Evolutionary conservation across 2,329 filamentous ascomycete genomes (phyloP).

Genomic region (Clarireedia homoeocarpa): DNA sequence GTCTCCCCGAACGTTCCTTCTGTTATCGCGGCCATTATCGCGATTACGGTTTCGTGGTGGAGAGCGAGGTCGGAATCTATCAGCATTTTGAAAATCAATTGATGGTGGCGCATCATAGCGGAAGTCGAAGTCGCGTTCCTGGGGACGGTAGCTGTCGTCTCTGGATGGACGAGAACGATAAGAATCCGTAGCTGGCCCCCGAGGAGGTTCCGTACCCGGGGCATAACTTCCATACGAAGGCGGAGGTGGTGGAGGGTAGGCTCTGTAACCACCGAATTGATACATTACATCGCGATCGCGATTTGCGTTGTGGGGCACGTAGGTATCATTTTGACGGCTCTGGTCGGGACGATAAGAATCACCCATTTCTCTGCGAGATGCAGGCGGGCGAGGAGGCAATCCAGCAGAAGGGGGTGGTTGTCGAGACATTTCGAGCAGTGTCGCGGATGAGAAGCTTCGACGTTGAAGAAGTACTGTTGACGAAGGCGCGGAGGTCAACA

Average conservation of each 20-base stretch:
- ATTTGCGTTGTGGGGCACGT: slow-evolving; percentile 6
- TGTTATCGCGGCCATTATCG: slow-evolving; percentile 6
- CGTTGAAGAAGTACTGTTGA: neutral
- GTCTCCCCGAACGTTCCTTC: neutral
- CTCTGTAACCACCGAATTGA: slow-evolving; percentile 19
- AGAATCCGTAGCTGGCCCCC: slow-evolving; percentile 7
- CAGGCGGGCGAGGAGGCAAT: slow-evolving; percentile 17
- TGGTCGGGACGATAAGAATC: slow-evolving; percentile 19
- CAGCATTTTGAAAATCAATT: slow-evolving; percentile 20
- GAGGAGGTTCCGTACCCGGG: slow-evolving; percentile 14
- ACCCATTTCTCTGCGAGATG: neutral
- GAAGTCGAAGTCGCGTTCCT: slow-evolving; percentile 24
- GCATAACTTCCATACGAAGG: slow-evolving; percentile 7
- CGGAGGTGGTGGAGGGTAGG: slow-evolving; percentile 6
- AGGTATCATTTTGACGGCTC: slow-evolving; percentile 1
- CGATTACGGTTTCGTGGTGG: slow-evolving; percentile 17
- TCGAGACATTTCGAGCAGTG: slow-evolving; percentile 19
- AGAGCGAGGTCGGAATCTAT: slow-evolving; percentile 19
- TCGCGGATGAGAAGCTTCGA: neutral
- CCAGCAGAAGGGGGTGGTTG: slow-evolving; percentile 25
- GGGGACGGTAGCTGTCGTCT: slow-evolving; percentile 17
- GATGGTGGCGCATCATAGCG: slow-evolving; percentile 26
- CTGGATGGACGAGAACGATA: slow-evolving; percentile 3
- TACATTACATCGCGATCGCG: slow-evolving; percentile 14
- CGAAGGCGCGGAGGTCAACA: no score